Base-by-base conservation (phyloP, 2,329 filamentous ascomycete genomes). In the Tolypocladium guangdongense region DNA sequence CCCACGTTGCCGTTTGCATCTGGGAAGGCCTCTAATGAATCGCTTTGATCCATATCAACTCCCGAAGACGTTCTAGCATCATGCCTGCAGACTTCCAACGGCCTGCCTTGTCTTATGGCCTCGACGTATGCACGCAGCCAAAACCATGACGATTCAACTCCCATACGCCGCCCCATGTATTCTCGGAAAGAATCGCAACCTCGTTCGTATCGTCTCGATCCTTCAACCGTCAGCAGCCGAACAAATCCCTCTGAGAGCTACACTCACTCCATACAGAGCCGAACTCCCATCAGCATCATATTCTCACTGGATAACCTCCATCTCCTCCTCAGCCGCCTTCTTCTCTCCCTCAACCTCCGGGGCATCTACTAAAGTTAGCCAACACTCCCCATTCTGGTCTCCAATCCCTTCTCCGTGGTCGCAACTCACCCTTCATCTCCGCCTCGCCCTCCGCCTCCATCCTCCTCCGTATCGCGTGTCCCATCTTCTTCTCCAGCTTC, bases 401-500 rank as follows among this genome's bases (percentile, higher is more conserved):
- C 32, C 32, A 33, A 33, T 33, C 18, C 2, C 43, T 20, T 20
- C 5, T 32, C 3, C 10, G 7, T 16, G 11, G n/a, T 20, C 6
- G 18, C 27, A 37, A 62, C 65, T 47, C 47, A 76, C 74, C 74
- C 59, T 74, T 71, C 73, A 78, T 78, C 61, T 66, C 74, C 4
- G 73, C 72, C 58, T 76, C 76, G 14, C 75, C 77, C 41, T 74
- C 74, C 1, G 65, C 72, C 57, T 73, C 77, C 63, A 73, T 73
- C 66, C 75, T 78, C 55, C 80, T 69, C 71, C 75, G 74, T 53
- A 80, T 53, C 20, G 77, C 78, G 58, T 81, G 70, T 2, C 69
- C 72, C 65, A 79, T 62, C 67, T 75, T 73, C 71, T 76, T 74
- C 64, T 82, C 75, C 38, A 82, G 54, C 74, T 82, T 82, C 57